Conservation (phyloP, 257 asterid genomes). For the Ocimum tenuiflorum region DNA sequence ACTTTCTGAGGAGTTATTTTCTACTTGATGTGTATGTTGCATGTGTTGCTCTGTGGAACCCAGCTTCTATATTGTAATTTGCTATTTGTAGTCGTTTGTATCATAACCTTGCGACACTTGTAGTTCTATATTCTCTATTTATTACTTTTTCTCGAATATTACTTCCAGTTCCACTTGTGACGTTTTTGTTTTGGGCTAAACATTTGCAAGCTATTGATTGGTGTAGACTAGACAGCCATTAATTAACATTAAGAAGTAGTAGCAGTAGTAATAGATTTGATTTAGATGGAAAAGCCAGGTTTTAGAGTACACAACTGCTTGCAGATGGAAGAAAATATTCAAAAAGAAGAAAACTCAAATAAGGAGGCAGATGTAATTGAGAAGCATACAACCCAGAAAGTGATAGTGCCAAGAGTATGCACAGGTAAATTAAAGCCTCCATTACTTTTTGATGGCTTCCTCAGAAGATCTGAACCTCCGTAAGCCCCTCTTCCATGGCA, state of each 20-base stretch:
- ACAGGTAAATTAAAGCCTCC: background rate
- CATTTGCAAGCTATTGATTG: too few species aligned
- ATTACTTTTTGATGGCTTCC: constrained; percentile 3
- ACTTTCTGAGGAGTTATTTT: background rate
- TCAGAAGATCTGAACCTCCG: constrained; percentile 16
- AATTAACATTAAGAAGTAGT: background rate
- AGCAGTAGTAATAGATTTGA: background rate
- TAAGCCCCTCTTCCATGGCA: constrained; percentile 16
- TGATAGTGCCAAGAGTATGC: constrained; percentile 5
- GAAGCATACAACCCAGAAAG: background rate
- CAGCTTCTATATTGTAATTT: constrained; percentile 8
- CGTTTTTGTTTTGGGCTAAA: background rate
- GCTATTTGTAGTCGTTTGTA: constrained; percentile 1
- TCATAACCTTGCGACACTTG: background rate
- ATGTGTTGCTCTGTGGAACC: background rate
- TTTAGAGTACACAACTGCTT: background rate
- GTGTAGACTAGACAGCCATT: too few species aligned
- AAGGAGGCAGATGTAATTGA: constrained; percentile 7
- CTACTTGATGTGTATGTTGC: constrained; percentile 12
- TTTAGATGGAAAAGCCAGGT: background rate
- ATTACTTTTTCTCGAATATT: background rate
- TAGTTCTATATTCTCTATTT: background rate
- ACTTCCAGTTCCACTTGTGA: too few species aligned
- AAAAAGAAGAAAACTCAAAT: background rate
- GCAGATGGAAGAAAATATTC: background rate